Evolutionary conservation across 1,284 basidiomycete species (phyloP).

Genomic region (Ganoderma leucocontextum): DNA sequence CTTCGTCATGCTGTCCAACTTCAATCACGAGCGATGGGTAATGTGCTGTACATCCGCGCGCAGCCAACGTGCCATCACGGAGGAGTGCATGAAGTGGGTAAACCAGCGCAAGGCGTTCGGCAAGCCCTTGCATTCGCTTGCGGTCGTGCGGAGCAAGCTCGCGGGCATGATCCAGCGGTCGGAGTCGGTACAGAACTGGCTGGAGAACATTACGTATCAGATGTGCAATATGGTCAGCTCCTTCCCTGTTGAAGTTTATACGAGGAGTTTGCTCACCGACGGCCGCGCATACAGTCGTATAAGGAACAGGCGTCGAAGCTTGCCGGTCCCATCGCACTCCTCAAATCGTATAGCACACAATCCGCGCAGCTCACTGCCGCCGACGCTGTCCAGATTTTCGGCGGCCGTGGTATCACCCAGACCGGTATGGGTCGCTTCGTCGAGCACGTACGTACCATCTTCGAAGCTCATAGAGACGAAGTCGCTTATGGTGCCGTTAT

Average conservation of each 20-base stretch:
- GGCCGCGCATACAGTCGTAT: constrained; percentile 35
- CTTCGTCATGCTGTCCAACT: constrained; percentile 79
- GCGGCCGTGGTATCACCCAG: constrained; percentile 81
- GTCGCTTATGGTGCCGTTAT: constrained; percentile 13
- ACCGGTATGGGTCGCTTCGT: constrained; percentile 77
- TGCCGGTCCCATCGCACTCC: constrained; percentile 72
- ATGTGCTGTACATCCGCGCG: constrained; percentile 71
- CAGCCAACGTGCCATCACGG: constrained; percentile 60
- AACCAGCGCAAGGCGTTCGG: constrained; percentile 85
- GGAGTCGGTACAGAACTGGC: constrained; percentile 86
- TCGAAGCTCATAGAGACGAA: neutral
- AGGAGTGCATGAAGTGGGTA: constrained; percentile 82
- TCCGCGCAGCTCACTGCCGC: constrained; percentile 77
- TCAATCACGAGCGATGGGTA: constrained; percentile 76
- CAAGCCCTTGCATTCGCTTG: constrained; percentile 82
- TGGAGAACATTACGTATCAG: constrained; percentile 91
- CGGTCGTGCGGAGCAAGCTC: constrained; percentile 86
- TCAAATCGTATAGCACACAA: constrained; percentile 79
- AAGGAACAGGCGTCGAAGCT: constrained; percentile 43
- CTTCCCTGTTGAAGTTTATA: neutral
- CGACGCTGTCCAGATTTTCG: constrained; percentile 85
- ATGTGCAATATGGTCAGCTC: constrained; percentile 85
- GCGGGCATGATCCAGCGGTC: constrained; percentile 87
- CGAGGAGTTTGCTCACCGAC: neutral
- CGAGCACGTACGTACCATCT: constrained; percentile 63